Evolutionary conservation across 192 early-diverging fungal species (phyloP).

Genomic region (Entomortierella lignicola): DNA sequence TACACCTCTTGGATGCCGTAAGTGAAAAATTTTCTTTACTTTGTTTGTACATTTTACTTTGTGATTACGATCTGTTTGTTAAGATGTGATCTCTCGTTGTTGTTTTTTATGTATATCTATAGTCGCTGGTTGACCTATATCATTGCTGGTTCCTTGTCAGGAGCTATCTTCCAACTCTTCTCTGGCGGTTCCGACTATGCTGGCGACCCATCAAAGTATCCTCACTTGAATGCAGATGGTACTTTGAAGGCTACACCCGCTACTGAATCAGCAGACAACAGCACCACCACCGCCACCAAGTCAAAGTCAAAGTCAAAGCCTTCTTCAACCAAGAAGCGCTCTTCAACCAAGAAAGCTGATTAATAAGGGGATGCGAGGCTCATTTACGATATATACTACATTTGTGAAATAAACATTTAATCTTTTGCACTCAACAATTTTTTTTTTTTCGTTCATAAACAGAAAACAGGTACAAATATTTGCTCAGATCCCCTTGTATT

Average conservation of each 20-base stretch:
- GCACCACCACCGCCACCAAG: slow-evolving; percentile 5
- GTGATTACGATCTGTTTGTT: too few species aligned
- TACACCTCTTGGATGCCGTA: slow-evolving; percentile 55
- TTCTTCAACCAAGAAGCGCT: slow-evolving; percentile 46
- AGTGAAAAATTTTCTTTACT: slow-evolving; percentile 5
- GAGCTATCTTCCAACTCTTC: slow-evolving; percentile 43
- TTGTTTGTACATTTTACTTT: too few species aligned
- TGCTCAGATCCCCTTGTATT: too few species aligned
- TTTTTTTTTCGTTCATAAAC: too few species aligned
- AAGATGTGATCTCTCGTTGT: neutral
- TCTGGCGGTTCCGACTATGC: slow-evolving; percentile 51
- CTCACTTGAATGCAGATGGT: slow-evolving; percentile 50
- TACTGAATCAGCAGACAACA: neutral
- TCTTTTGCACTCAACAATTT: too few species aligned
- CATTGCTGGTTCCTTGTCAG: slow-evolving; percentile 44
- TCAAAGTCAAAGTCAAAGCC: slow-evolving; percentile 12
- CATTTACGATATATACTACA: too few species aligned
- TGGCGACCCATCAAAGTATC: slow-evolving; percentile 38
- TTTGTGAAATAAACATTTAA: too few species aligned
- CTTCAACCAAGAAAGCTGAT: slow-evolving; percentile 41
- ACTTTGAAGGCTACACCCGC: slow-evolving; percentile 29
- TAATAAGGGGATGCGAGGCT: neutral
- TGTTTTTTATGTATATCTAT: neutral
- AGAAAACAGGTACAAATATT: too few species aligned
- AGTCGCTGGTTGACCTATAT: slow-evolving; percentile 43